phyloP scores from a whole-genome alignment of 345 rosid genomes.

The Acer negundo region DNA sequence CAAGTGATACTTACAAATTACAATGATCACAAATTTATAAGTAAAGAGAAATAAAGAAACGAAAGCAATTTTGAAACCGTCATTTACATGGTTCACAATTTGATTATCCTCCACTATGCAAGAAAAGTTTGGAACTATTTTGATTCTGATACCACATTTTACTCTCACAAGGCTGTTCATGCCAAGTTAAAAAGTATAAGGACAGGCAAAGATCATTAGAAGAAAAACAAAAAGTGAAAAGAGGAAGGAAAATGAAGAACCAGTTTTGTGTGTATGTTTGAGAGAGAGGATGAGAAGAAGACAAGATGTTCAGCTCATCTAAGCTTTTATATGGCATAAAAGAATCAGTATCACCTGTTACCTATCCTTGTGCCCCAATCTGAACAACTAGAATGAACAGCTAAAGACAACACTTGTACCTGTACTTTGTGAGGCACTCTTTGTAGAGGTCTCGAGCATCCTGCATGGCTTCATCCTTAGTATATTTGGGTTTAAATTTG shows the following conservation, averaged over 20 bases:
- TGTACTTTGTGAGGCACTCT: conserved; percentile 69
- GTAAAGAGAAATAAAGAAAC: background rate
- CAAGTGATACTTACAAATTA: background rate
- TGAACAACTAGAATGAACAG: background rate
- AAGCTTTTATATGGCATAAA: background rate
- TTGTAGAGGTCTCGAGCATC: conserved; percentile 69
- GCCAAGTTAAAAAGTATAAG: background rate
- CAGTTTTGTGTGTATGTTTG: background rate
- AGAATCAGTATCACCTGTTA: background rate
- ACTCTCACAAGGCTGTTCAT: conserved; percentile 2
- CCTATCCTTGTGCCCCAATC: background rate
- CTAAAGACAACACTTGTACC: conserved; percentile 45
- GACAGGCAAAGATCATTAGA: too few relatives aligned
- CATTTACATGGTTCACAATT: background rate
- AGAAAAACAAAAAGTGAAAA: background rate
- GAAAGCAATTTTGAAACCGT: background rate
- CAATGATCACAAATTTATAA: background rate
- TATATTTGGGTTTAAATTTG: conserved; percentile 75
- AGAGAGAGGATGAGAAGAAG: background rate
- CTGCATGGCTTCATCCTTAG: conserved; percentile 67
- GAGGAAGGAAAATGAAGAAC: conserved; percentile 1
- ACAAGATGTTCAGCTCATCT: background rate
- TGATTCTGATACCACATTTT: background rate
- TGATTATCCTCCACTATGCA: background rate
- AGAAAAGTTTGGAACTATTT: background rate